Percentiles rank a stretch among this genome's conserved stretches.
Evolutionary conservation across 2,329 filamentous ascomycete species (phyloP).

Genomic region (Thyridium curvatum): DNA sequence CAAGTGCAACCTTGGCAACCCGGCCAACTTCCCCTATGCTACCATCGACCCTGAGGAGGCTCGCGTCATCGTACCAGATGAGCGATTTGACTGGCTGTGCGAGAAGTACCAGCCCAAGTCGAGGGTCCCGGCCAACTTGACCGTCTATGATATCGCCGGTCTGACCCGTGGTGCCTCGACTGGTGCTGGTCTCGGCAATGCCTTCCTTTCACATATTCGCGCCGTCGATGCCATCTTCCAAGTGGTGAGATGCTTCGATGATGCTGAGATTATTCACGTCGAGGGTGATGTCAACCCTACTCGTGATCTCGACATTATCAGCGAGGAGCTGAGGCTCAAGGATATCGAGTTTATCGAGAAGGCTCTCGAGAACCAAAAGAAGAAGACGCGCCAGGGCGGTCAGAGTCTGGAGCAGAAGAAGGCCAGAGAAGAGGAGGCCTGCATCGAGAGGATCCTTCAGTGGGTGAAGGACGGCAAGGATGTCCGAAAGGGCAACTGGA

Average conservation of each 20-base stretch:
- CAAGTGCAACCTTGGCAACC: slow-evolving; percentile 94
- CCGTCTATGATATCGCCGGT: slow-evolving; percentile 97
- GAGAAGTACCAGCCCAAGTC: slow-evolving; percentile 98
- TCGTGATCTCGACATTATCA: slow-evolving; percentile 93
- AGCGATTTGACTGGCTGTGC: slow-evolving; percentile 91
- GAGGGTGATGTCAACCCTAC: slow-evolving; percentile 97
- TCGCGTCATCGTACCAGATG: slow-evolving; percentile 93
- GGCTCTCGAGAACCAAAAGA: slow-evolving; percentile 82
- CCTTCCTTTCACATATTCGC: slow-evolving; percentile 97
- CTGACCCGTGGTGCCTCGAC: slow-evolving; percentile 93
- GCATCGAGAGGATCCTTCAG: slow-evolving; percentile 81
- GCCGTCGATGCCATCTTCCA: slow-evolving; percentile 98
- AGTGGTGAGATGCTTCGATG: slow-evolving; percentile 94
- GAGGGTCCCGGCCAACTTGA: slow-evolving; percentile 91
- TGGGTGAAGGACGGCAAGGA: slow-evolving; percentile 86
- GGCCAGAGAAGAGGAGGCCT: slow-evolving; percentile 88
- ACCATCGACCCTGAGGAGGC: slow-evolving; percentile 99
- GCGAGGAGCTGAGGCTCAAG: slow-evolving; percentile 92
- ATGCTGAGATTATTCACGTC: slow-evolving; percentile 98
- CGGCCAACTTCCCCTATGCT: slow-evolving; percentile 98
- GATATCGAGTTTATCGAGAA: slow-evolving; percentile 99
- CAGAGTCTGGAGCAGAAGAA: slow-evolving; percentile 98
- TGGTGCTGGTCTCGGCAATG: slow-evolving; percentile 93
- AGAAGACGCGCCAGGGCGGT: slow-evolving; percentile 90
- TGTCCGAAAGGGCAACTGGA: slow-evolving; percentile 84